Evolutionary conservation across 2,329 filamentous ascomycete species (phyloP).

Genomic region (Colletotrichum sp.): DNA sequence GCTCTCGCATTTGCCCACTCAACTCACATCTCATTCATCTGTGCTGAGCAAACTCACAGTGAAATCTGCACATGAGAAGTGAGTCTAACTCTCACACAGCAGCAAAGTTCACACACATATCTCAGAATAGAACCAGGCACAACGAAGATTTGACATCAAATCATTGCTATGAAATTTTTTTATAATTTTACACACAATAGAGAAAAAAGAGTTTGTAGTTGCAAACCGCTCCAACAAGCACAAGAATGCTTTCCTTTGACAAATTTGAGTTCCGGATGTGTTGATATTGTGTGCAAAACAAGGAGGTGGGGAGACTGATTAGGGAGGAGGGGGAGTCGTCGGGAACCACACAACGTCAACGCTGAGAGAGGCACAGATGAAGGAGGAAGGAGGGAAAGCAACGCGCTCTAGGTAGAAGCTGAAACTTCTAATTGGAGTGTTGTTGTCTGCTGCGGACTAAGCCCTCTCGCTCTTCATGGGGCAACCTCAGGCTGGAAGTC

Average conservation of each 20-base stretch:
- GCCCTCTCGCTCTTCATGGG: not conserved
- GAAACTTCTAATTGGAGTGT: not conserved
- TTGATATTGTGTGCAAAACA: not conserved
- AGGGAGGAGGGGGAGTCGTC: not conserved
- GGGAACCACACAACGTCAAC: not conserved
- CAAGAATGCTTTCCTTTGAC: not conserved
- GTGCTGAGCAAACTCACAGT: not conserved
- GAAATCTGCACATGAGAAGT: not conserved
- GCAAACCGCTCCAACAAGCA: not conserved
- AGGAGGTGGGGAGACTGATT: not conserved
- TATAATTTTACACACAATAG: conserved; percentile 6
- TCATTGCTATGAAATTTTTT: not conserved
- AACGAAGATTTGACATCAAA: not conserved
- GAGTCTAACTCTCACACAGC: not conserved
- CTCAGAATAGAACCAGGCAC: not conserved
- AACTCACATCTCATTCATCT: not conserved
- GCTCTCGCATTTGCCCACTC: not conserved
- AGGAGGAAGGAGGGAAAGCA: not conserved
- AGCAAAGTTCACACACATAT: not conserved
- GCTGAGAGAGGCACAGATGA: not conserved
- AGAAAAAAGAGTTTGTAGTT: not conserved
- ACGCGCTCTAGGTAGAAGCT: not conserved
- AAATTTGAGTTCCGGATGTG: not conserved
- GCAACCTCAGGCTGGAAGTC: conserved; percentile 3
- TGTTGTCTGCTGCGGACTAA: not conserved